Base-by-base conservation (phyloP, 2,329 filamentous ascomycete species). In the Sporothrix luriei region DNA sequence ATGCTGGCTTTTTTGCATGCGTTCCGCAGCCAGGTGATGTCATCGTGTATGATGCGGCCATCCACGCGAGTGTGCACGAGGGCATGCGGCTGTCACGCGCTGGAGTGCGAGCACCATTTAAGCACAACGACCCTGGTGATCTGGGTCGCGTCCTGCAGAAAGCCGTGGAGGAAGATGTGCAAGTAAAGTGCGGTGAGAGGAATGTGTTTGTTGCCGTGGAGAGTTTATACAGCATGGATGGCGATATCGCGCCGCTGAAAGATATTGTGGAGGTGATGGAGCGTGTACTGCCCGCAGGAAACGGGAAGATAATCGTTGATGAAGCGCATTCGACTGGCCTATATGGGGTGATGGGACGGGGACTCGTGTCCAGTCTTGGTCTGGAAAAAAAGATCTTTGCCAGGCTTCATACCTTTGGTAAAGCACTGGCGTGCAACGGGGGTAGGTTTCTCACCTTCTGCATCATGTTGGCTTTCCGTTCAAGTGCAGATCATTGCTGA, bases 161-260 rank as follows among this genome's bases (percentile, higher is more conserved):
- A 1, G 14, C 19, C 0, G 11, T 48, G 21, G 14, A 19, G 11
- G 26, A 3, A 72, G 73, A 76, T 14, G 90, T 92, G 74, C 90
- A 88, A 71, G 0, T 66, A 72, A 52, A 43, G 26, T 21, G 16
- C 0, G 84, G 85, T 0, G 70, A 75, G 1, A 76, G 76, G 0
- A 88, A 86, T 72, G 82, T 92, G 2, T 91, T 93, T 73, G 77
- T 93, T n/a, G 87, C 87, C 0, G 82, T 92, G 0, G 90, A 93
- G 73, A 86, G 85, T 0, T 81, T 93, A 0, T 94, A 95, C 77
- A 93, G 90, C 76, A 95, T 95, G 92, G 91, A 94, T 68, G 92
- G 92, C 0, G 91, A 94, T 73, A 79, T 92, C 21, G 86, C 86
- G 0, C 90, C 89, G 0, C 79, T 95, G 13, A 74, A 76, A 13